Base-by-base conservation (phyloP, 805 yeast genomes). In the Yarrowia sp. region DNA sequence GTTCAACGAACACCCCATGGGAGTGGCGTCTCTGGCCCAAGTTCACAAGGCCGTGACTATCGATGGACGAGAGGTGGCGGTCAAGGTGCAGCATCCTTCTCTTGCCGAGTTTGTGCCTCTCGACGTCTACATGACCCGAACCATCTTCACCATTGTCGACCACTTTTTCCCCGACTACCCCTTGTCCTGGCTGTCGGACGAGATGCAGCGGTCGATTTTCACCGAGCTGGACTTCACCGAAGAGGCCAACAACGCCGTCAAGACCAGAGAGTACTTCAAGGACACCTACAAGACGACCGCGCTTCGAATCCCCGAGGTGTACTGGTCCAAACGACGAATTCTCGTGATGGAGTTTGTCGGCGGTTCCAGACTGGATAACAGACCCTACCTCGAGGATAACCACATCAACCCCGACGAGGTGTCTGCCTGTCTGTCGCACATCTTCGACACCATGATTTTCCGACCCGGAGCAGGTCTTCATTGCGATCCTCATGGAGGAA, bases 401-500 rank as follows among this genome's bases (percentile, higher is more conserved):
- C 74, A 84, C 46, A 91, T 95, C 59, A 86, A 90, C 22, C 81
- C 96, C 32, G 85, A 89, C 0, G 90, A 90, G 71, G 97, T 95
- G 9, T 88, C 96, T 2, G 80, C 88, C 8, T 94, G 98, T 76
- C 82, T 95, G 46, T 87, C 97, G 0, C 97, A 94, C 73, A 88
- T 92, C 38, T 95, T 95, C 82, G 91, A 94, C 80, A 88, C 87
- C 75, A 95, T 95, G 99, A 92, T 95, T 49, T 95, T 95, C 80
- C 89, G 96, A 1, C 97, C 97, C 0, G 88, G 87, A 36, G 97
- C 92, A 26, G 91, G 94, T 0, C 85, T 95, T 52, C 99, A 95
- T 77, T 95, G 99, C 80, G 99, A 95, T 77, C 99, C 99, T 0
- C 99, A 95, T 77, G 97, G 97, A 11, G 99, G 99, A 0, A 95